A percentile compares a stretch with the other conserved stretches of the same genome.
Evolutionary conservation across 2,329 filamentous ascomycete species (phyloP).

Genomic region (Neofusicoccum sp.): DNA sequence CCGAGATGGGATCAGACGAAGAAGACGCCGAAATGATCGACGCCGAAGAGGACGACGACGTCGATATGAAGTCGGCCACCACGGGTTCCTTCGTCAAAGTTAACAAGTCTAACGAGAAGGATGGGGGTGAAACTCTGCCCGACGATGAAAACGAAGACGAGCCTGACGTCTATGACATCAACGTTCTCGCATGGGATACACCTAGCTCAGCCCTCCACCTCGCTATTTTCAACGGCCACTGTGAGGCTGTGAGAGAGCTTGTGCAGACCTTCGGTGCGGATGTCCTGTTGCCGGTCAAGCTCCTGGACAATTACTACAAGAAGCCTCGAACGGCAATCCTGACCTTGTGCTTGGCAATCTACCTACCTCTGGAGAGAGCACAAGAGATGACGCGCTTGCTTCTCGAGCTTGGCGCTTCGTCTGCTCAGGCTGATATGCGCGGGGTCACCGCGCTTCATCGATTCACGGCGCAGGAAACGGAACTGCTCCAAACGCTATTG

Average conservation of each 20-base stretch:
- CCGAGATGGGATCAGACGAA: slow-evolving; percentile 30
- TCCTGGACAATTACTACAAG: slow-evolving; percentile 52
- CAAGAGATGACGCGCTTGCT: slow-evolving; percentile 66
- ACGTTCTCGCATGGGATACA: slow-evolving; percentile 78
- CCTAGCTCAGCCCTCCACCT: slow-evolving; percentile 75
- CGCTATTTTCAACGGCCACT: slow-evolving; percentile 73
- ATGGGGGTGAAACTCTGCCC: slow-evolving; percentile 47
- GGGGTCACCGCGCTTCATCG: slow-evolving; percentile 69
- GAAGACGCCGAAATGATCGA: slow-evolving; percentile 54
- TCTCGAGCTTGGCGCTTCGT: slow-evolving; percentile 70
- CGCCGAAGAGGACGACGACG: slow-evolving; percentile 48
- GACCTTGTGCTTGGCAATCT: slow-evolving; percentile 68
- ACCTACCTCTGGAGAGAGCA: slow-evolving; percentile 65
- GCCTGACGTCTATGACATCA: slow-evolving; percentile 78
- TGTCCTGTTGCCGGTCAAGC: slow-evolving; percentile 72
- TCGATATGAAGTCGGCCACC: slow-evolving; percentile 36
- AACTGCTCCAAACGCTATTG: slow-evolving; percentile 46
- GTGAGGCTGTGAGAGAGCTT: slow-evolving; percentile 68
- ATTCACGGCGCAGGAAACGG: slow-evolving; percentile 50
- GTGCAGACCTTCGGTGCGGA: slow-evolving; percentile 75
- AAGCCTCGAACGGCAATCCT: slow-evolving; percentile 64
- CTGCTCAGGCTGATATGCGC: slow-evolving; percentile 69
- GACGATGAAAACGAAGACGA: slow-evolving; percentile 64
- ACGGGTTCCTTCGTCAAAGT: slow-evolving; percentile 79
- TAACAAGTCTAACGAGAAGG: slow-evolving; percentile 47